These are phyloP conservation scores for Chernovozyma sophiae-reginae DNA, from an alignment of 1,139 yeast species.

Conservation along the genomic window DNA sequence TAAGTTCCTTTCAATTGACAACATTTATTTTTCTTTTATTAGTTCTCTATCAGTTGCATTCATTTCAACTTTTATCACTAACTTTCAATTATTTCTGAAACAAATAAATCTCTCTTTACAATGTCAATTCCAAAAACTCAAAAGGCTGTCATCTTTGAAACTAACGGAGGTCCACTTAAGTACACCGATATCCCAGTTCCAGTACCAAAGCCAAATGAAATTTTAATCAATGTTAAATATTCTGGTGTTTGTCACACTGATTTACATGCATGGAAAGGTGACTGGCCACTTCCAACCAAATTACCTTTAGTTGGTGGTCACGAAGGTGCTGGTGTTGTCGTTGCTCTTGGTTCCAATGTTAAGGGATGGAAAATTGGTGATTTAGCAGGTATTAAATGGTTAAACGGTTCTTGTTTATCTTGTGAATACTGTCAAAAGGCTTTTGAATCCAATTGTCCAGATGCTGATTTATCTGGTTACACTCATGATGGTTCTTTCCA, in stretches of 20 bases:
- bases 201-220: slow-evolving; percentile 53
- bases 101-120: not conserved
- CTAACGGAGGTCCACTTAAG: slow-evolving; percentile 58
- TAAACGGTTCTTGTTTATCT: slow-evolving; percentile 67
- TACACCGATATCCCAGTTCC: slow-evolving; percentile 67
- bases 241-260: slow-evolving; percentile 70
- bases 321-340: slow-evolving; percentile 85
- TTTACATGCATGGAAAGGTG: slow-evolving; percentile 71
- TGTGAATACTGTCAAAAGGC: slow-evolving; percentile 72
- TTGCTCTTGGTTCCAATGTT: slow-evolving; percentile 65
- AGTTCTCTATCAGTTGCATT: slow-evolving; percentile 1
- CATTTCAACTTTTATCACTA: not conserved
- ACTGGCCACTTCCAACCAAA: slow-evolving; percentile 64
- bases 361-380: slow-evolving; percentile 72
- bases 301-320: slow-evolving; percentile 78
- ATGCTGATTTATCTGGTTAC: slow-evolving; percentile 71
- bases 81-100: not conserved
- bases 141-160: slow-evolving; percentile 70
- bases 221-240: slow-evolving; percentile 59
- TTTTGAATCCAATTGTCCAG: slow-evolving; percentile 65
- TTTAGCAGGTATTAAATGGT: slow-evolving; percentile 70
- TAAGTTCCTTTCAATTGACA: not conserved
- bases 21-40: not conserved
- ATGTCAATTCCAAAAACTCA: slow-evolving; percentile 54
- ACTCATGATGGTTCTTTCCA: slow-evolving; percentile 83